Evolutionary conservation across 2,329 filamentous ascomycete genomes (phyloP), one percentile per base, ranked within the genome.

Genomic region (Sporothrix dimorphospora): DNA sequence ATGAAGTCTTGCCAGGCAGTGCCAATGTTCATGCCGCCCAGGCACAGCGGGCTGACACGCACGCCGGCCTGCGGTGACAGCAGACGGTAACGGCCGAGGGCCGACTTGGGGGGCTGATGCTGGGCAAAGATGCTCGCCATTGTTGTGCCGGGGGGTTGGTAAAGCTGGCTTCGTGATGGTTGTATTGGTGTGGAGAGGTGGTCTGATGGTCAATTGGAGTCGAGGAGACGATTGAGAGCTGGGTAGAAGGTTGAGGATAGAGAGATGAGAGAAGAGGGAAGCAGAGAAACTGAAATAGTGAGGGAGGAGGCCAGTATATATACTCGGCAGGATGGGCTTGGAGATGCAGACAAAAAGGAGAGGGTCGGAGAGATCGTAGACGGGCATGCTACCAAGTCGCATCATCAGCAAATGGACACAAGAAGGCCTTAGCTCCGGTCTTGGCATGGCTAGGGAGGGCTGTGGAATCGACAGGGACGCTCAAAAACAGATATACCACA

Each of bases 11-110:
- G 82, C 87, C 85, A 90, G 45, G 84, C 81, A 71, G 88, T 81
- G 59, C 90, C 90, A 80, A 92, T 89, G 79, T 86, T 89, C 88
- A 91, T 91, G 69, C 83, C 83, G 12, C 90, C 91, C 1, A 93
- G 84, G 57, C 86, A 89, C 0, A 93, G 79, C 4, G 90, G 90
- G 74, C 88, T 90, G n/a, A 92, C 90, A 42, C 89, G 84, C 27
- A 93, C 84, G 0, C 86, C 85, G 1, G 91, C 91, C 0, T 85
- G 87, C 11, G 90, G 89, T 1, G 90, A 87, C 14, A 93, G 85
- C 61, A 93, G 80, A 7, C 90, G 88, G 76, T 92, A 91, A 70
- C 88, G 86, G 73, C 84, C 89, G 75, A 93, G 80, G 71, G 88
- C 86, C 72, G 89, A 90, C 79, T 87, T 84, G 34, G 89, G 85